These are phyloP conservation scores for Malus asiatica DNA, from an alignment of 306 rosid species.

Conservation along the genomic window DNA sequence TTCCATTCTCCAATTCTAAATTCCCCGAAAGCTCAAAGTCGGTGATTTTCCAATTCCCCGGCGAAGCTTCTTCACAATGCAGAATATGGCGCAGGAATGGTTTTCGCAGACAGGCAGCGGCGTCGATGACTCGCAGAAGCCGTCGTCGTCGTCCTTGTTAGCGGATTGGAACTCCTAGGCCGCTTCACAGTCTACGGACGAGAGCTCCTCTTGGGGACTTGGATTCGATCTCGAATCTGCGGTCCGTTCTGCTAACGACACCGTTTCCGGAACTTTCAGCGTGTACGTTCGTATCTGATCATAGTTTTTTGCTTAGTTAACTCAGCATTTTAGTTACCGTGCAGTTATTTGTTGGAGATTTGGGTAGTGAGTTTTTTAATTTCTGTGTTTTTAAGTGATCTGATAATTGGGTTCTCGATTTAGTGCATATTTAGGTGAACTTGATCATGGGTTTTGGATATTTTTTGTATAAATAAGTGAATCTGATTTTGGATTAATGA, in stretches of 20 bases:
- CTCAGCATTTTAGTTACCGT: background rate
- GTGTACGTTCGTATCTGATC: background rate
- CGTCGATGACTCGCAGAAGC: conserved; percentile 33
- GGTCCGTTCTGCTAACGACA: conserved; percentile 74
- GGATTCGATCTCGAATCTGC: conserved; percentile 52
- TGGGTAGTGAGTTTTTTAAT: background rate
- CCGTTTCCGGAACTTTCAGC: no score
- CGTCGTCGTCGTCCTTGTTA: conserved; percentile 49
- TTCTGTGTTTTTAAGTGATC: background rate
- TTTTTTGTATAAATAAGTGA: background rate
- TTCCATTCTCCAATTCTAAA: background rate
- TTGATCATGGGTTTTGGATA: background rate
- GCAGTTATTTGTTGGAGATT: background rate
- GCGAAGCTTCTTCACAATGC: conserved; percentile 29
- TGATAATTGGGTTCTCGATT: background rate
- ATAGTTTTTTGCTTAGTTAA: background rate
- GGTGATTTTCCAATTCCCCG: background rate
- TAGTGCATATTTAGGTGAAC: background rate
- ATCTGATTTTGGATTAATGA: background rate
- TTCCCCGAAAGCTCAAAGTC: background rate
- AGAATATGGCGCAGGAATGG: conserved; percentile 84
- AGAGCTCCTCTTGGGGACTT: conserved; percentile 22
- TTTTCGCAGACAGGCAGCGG: conserved; percentile 36
- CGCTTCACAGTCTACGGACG: conserved; percentile 44
- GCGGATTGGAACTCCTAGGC: conserved; percentile 85